Base-by-base conservation (phyloP, 768 basidiomycete genomes). In the Termitomyces titanicus region DNA sequence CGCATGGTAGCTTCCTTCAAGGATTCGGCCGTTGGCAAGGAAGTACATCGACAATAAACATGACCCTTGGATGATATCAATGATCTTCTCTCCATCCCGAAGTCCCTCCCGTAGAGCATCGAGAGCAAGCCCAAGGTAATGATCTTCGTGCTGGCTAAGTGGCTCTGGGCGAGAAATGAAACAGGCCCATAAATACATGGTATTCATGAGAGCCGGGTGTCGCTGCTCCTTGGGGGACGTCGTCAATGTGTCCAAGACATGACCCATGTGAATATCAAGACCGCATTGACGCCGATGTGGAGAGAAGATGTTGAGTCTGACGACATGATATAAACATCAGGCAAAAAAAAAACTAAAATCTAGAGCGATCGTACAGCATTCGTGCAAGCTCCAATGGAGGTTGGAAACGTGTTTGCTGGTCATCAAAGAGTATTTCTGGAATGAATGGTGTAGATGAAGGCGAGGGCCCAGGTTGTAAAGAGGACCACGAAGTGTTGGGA, bases 141-240 rank as follows among this genome's bases (percentile, higher is more conserved):
- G 81, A 15, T 81, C 77, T 69, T 92, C 89, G 64, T 90, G 85
- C 49, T 84, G 81, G 61, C 81, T 81, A 12, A 92, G 74, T 5
- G 82, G 78, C 37, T 83, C 85, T 7, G 88, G 84, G 20, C 87
- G 79, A 10, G 90, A 89, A 38, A 92, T 78, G 65, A 86, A 89
- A 67, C 89, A 92, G 2, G 88, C 86, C 86, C 89, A 91, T 7
- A 92, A 80, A 66, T 85, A 92, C 64, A 92, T 85, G 57, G 89
- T 79, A 64, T 91, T 89, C 77, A 91, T 82, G 13, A 93, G 78
- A 51, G 79, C 82, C 9, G 90, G 85, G 63, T 92, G 90, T 18
- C 83, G 83, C 53, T 87, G 88, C 54, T 88, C 83, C 45, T 78
- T 61, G 4, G 66, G 51, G 15, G 85, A 79, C 5, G 76, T 73